Base-by-base conservation (phyloP, 169 alveolate species). In the Blepharisma undulans region DNA sequence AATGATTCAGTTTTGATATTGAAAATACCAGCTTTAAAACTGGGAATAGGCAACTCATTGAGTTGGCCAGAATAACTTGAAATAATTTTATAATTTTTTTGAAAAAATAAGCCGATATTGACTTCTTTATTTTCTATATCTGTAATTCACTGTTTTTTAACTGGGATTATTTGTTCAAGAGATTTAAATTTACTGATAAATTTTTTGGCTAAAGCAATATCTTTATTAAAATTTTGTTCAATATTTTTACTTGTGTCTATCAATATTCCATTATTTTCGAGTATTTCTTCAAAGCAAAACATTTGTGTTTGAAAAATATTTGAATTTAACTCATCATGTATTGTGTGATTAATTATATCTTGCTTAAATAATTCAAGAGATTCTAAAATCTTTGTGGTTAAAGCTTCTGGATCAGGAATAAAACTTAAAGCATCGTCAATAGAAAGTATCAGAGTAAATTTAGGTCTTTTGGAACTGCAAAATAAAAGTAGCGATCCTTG, bases 61-160 rank as follows among this genome's bases (percentile, higher is more conserved):
- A 94, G 90, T 77, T 89, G 85, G 1, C 12, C 90, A 8, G 87
- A 90, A 80, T 66, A 92, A 16, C 72, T 74, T 22, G 92, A 91
- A 92, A 92, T 85, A 22, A 66, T 25, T 18, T 77, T 87, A 92
- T 93, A 94, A n/a, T 94, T 94, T 36, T 94, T 95, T 79, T 85
- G 89, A 72, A 90, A 94, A 80, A 94, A 94, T 4, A 88, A 34
- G 92, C 90, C 94, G 16, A 87, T 74, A 32, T 89, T 74, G 36
- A 81, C 10, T 61, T 77, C 29, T 33, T 77, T n/a, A 60, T 91
- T 93, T 48, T 77, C 88, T n/a, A 78, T 61, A 71, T 76, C 66
- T 16, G 59, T 34, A 29, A 84, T 72, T 95, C 96, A 94, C 27
- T 91, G 89, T 19, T 77, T 36, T 4, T 91, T 89, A 66, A 90